Conservation (phyloP, 2,329 filamentous ascomycete genomes). For the Xylaria sp. region DNA sequence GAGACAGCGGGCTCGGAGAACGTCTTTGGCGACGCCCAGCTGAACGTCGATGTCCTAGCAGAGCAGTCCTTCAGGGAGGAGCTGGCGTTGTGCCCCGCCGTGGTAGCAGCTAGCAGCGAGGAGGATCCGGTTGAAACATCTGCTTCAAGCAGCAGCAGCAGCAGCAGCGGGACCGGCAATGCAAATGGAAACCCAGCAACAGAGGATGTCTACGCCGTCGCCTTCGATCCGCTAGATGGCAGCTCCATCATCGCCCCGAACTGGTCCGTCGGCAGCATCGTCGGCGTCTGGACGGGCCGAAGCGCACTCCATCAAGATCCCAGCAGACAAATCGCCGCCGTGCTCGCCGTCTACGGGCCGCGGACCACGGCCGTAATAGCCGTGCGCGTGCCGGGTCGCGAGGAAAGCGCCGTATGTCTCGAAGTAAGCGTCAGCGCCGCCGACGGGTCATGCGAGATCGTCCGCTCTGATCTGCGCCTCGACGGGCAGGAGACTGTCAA, state of each 20-base stretch:
- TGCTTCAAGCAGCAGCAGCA: background rate
- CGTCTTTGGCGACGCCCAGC: constrained; percentile 68
- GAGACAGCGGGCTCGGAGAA: constrained; percentile 63
- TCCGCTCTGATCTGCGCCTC: constrained; percentile 57
- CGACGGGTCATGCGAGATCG: constrained; percentile 51
- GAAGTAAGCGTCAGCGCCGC: constrained; percentile 59
- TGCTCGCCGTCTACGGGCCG: constrained; percentile 66
- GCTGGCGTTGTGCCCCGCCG: constrained; percentile 57
- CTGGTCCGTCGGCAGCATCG: constrained; percentile 69
- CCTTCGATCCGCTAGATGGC: constrained; percentile 73
- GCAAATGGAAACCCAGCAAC: no score
- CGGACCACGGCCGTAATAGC: constrained; percentile 67
- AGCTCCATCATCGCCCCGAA: constrained; percentile 69
- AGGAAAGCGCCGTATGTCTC: constrained; percentile 55
- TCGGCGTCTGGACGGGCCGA: constrained; percentile 67
- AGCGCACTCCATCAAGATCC: constrained; percentile 58
- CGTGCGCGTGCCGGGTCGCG: constrained; percentile 57
- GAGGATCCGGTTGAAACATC: constrained; percentile 66
- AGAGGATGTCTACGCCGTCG: constrained; percentile 61
- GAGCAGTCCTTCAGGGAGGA: constrained; percentile 61
- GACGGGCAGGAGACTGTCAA: constrained; percentile 52
- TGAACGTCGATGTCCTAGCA: constrained; percentile 67
- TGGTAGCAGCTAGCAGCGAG: constrained; percentile 67
- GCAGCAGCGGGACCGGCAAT: background rate
- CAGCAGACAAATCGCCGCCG: constrained; percentile 58